Conservation (phyloP, 2,329 filamentous ascomycete species). For the Colletotrichum scovillei region DNA sequence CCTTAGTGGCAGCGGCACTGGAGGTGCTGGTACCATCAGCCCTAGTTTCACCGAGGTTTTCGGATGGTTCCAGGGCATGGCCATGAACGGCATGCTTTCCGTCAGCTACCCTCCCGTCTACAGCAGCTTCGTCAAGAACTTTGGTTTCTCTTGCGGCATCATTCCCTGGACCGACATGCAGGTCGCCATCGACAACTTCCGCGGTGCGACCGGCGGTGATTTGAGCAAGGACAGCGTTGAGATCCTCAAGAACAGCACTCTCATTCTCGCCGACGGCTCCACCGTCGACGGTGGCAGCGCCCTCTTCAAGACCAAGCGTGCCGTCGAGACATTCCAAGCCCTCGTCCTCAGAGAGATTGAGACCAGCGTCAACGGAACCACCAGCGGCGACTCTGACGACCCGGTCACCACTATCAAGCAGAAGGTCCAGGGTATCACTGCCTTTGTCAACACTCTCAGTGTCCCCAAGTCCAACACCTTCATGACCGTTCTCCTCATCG, state of each 20-base stretch:
- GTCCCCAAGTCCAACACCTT: conserved; percentile 93
- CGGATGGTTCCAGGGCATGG: conserved; percentile 92
- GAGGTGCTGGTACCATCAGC: conserved; percentile 74
- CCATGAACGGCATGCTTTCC: conserved; percentile 95
- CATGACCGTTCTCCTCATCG: conserved; percentile 92
- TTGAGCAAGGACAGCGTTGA: conserved; percentile 82
- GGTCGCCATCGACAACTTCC: conserved; percentile 84
- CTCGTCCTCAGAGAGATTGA: conserved; percentile 66
- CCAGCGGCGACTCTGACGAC: conserved; percentile 40
- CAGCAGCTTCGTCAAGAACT: conserved; percentile 90
- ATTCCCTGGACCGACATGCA: conserved; percentile 87
- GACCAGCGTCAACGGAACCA: conserved; percentile 55
- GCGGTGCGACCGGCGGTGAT: conserved; percentile 84
- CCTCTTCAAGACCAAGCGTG: conserved; percentile 53
- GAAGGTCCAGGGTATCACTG: conserved; percentile 80
- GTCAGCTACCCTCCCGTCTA: conserved; percentile 90
- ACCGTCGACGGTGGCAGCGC: conserved; percentile 50
- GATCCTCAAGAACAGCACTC: conserved; percentile 79
- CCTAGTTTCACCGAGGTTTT: conserved; percentile 89
- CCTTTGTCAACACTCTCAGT: conserved; percentile 83
- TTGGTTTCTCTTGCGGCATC: conserved; percentile 89
- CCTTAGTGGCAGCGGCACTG: conserved; percentile 62
- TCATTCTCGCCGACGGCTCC: conserved; percentile 75
- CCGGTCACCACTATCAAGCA: conserved; percentile 40
- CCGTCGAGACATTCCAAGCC: conserved; percentile 55